phyloP scores from a whole-genome alignment of 768 basidiomycete species.

The Termitomyces sp. region DNA sequence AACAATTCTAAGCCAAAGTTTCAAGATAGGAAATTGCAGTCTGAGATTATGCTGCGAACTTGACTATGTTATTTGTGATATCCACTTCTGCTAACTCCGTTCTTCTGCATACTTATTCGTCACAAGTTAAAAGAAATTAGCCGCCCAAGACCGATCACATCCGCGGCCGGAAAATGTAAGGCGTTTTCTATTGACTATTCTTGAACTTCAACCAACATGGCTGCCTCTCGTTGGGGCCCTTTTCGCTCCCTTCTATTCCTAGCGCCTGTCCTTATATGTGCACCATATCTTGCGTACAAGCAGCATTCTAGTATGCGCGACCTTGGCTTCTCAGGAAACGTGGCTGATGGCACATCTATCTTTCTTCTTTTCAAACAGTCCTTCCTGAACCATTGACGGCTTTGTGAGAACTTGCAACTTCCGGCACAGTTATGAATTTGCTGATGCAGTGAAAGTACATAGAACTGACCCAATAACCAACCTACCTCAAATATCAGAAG shows the following conservation, averaged over 20 bases:
- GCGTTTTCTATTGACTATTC: background rate
- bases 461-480: constrained; percentile 47
- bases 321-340: background rate
- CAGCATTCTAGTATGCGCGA: constrained; percentile 42
- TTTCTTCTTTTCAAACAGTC: constrained; percentile 26
- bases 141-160: background rate
- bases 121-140: background rate
- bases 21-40: too few relatives aligned
- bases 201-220: constrained; percentile 13
- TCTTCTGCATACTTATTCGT: too few relatives aligned
- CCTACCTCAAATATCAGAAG: constrained; percentile 68
- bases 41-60: too few relatives aligned
- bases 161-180: background rate
- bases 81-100: too few relatives aligned
- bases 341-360: constrained; percentile 6
- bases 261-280: constrained; percentile 46
- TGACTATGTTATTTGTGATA: too few relatives aligned
- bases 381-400: constrained; percentile 52
- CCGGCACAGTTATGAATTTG: background rate
- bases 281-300: constrained; percentile 41
- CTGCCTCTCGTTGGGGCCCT: constrained; percentile 46
- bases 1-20: too few relatives aligned
- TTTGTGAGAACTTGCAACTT: constrained; percentile 32
- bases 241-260: constrained; percentile 51
- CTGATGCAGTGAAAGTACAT: background rate